phyloP scores from a whole-genome alignment of 768 basidiomycete species.

The Mycena indigotica region DNA sequence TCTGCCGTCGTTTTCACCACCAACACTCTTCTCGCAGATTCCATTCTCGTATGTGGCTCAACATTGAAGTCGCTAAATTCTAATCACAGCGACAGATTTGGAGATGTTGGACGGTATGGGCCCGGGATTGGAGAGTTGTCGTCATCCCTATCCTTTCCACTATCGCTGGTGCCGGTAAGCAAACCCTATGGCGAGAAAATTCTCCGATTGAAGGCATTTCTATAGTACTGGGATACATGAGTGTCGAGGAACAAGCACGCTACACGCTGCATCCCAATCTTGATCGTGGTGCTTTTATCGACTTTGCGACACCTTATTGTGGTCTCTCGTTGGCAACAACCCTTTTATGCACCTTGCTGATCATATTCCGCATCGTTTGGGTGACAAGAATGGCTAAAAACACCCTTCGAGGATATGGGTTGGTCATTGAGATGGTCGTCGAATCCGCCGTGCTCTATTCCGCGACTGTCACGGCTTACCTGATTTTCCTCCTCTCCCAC shows the following conservation, averaged over 20 bases:
- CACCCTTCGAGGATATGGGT: neutral
- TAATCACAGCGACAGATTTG: constrained; percentile 6
- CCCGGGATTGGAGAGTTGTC: constrained; percentile 3
- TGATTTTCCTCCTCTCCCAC: neutral
- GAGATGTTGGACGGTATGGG: constrained; percentile 22
- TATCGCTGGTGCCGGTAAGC: constrained; percentile 9
- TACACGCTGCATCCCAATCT: constrained; percentile 4
- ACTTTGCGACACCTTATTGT: constrained; percentile 11
- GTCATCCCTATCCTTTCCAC: constrained; percentile 9
- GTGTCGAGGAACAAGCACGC: neutral
- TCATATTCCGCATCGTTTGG: constrained; percentile 7
- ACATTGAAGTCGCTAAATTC: no score
- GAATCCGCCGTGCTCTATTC: constrained; percentile 10
- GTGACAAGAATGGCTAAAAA: neutral
- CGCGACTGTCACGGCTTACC: neutral
- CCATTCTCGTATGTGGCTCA: constrained; percentile 12
- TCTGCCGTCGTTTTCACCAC: neutral
- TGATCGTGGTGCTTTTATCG: neutral
- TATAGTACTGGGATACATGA: neutral
- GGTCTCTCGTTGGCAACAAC: constrained; percentile 9
- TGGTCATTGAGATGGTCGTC: constrained; percentile 9
- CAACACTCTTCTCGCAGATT: constrained; percentile 13
- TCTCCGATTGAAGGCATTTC: no score
- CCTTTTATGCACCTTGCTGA: constrained; percentile 4
- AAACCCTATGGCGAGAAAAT: neutral